Evolutionary conservation across 179 eudicot species (phyloP).

Genomic region (Carnegiea gigantea): DNA sequence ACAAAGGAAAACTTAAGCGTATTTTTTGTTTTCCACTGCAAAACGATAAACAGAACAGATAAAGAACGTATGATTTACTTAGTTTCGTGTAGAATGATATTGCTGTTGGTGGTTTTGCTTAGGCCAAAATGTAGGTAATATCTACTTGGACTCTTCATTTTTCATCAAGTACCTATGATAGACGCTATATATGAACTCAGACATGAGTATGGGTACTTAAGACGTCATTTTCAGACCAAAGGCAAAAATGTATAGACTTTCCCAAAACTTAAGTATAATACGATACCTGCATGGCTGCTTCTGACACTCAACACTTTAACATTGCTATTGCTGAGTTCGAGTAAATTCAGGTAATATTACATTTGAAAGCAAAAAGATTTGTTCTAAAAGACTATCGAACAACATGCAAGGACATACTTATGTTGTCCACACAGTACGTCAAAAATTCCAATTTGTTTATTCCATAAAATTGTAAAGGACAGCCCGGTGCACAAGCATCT

Average conservation of each 20-base stretch:
- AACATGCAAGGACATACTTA: background rate
- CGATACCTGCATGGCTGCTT: too few species aligned
- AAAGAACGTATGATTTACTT: background rate
- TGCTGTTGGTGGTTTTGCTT: background rate
- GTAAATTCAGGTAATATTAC: background rate
- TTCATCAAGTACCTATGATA: too few species aligned
- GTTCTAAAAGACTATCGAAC: background rate
- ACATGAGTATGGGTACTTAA: too few species aligned
- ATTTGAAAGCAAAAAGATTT: conserved; percentile 2
- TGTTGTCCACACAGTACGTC: background rate
- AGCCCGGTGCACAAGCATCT: too few species aligned
- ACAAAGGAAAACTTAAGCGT: conserved; percentile 8
- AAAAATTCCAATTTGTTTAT: background rate
- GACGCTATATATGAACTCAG: too few species aligned
- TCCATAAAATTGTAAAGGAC: too few species aligned
- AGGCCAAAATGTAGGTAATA: background rate
- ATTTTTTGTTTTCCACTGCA: background rate
- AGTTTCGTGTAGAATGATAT: background rate
- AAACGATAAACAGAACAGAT: background rate
- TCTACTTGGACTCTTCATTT: too few species aligned
- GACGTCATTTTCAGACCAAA: too few species aligned
- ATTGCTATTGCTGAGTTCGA: too few species aligned
- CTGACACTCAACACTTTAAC: too few species aligned
- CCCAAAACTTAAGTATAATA: too few species aligned
- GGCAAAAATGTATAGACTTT: too few species aligned